These are phyloP conservation scores for Rubia occidens DNA, from an alignment of 305 asterid genomes.

Conservation along the genomic window DNA sequence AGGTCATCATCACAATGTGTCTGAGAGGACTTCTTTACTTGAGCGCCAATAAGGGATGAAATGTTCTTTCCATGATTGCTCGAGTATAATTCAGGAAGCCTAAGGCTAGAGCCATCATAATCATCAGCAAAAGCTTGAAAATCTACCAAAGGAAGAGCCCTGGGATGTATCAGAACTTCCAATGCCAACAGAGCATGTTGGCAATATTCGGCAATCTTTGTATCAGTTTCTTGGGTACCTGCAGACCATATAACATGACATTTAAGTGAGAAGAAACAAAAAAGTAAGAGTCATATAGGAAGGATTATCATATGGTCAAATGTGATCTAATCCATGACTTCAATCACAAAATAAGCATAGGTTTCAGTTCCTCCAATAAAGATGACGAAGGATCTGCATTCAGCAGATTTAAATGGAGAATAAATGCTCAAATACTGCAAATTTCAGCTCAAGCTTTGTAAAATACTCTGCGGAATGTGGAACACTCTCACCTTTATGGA, in stretches of 20 bases:
- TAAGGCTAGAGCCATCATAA: conserved; percentile 23
- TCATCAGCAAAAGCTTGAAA: conserved; percentile 22
- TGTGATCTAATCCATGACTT: neutral
- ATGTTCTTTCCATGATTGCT: conserved; percentile 22
- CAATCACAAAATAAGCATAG: neutral
- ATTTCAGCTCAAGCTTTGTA: neutral
- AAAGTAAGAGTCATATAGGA: no score
- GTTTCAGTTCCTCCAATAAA: no score
- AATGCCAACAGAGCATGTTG: conserved; percentile 56
- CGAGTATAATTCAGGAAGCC: conserved; percentile 21
- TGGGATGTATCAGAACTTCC: conserved; percentile 73
- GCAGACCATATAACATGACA: neutral
- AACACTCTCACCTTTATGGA: conserved; percentile 45
- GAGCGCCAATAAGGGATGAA: conserved; percentile 27
- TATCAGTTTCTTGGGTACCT: neutral
- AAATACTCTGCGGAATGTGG: neutral
- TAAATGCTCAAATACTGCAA: neutral
- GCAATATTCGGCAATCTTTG: conserved; percentile 20
- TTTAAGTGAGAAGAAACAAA: neutral
- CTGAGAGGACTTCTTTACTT: neutral
- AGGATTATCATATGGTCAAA: neutral
- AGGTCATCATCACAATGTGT: conserved; percentile 38
- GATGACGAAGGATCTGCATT: neutral
- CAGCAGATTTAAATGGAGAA: neutral
- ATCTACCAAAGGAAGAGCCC: conserved; percentile 51